phyloP scores from a whole-genome alignment of 1,139 yeast genomes.

The Meyerozyma elateridarum region DNA sequence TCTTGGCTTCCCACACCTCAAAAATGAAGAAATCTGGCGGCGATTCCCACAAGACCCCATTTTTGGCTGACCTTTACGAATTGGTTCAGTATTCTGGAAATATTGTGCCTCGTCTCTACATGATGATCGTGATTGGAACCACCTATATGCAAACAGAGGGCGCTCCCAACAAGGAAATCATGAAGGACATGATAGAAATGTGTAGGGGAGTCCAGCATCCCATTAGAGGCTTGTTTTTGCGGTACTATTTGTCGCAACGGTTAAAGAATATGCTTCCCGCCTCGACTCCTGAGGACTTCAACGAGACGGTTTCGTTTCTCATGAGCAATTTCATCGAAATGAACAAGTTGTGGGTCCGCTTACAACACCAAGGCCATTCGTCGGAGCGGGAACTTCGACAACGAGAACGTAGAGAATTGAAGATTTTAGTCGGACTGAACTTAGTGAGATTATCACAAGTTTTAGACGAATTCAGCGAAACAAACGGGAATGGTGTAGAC shows the following conservation, averaged over 20 bases:
- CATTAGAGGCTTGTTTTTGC: conserved; percentile 77
- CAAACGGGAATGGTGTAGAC: conserved; percentile 33
- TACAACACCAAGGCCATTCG: conserved; percentile 94
- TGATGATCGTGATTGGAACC: conserved; percentile 95
- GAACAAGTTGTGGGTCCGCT: conserved; percentile 96
- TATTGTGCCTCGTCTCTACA: conserved; percentile 83
- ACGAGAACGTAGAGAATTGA: conserved; percentile 81
- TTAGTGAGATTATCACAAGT: conserved; percentile 84
- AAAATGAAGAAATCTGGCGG: conserved; percentile 19
- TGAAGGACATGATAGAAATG: conserved; percentile 98
- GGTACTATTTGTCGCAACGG: conserved; percentile 84
- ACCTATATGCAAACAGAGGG: conserved; percentile 75
- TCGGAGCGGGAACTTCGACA: conserved; percentile 72
- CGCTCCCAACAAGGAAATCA: conserved; percentile 79
- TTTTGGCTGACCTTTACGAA: conserved; percentile 87
- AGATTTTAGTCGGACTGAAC: conserved; percentile 89
- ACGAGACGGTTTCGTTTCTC: conserved; percentile 68
- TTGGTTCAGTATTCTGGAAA: conserved; percentile 94
- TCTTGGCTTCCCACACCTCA: conserved; percentile 60
- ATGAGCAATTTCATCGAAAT: conserved; percentile 88
- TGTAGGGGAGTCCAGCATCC: conserved; percentile 98
- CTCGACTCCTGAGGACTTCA: conserved; percentile 41
- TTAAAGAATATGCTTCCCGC: conserved; percentile 67
- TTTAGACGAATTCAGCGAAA: conserved; percentile 50
- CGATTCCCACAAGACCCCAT: conserved; percentile 56